These are phyloP conservation scores for Sequoia sempervirens DNA, from an alignment of 75 land plant genomes.

Conservation along the genomic window DNA sequence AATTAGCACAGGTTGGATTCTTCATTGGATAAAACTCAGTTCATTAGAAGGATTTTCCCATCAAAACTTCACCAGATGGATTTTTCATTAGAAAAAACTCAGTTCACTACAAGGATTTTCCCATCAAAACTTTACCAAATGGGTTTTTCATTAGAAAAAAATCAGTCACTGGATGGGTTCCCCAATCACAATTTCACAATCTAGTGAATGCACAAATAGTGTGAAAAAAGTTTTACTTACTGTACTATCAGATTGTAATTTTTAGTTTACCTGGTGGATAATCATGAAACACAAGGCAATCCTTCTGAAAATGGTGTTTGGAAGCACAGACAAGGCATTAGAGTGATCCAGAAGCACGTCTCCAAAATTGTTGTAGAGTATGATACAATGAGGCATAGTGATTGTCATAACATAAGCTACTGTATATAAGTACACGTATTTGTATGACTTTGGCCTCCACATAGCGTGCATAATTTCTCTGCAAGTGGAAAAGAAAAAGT, in stretches of 20 bases:
- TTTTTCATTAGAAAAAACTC: too few relatives aligned
- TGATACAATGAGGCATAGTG: conserved; percentile 25
- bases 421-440: conserved; percentile 23
- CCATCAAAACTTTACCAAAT: too few relatives aligned
- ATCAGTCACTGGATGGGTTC: too few relatives aligned
- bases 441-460: conserved; percentile 30
- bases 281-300: conserved; percentile 25
- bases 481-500: neutral
- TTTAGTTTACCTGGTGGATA: conserved; percentile 22
- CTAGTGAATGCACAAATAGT: neutral
- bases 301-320: conserved; percentile 12
- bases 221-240: too few relatives aligned
- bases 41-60: neutral
- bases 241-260: neutral
- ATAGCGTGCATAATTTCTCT: conserved; percentile 44
- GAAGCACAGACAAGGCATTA: conserved; percentile 30
- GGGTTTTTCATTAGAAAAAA: too few relatives aligned
- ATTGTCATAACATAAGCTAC: conserved; percentile 18
- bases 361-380: conserved; percentile 26
- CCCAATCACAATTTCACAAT: neutral
- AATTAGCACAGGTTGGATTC: too few relatives aligned
- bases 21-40: too few relatives aligned
- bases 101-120: too few relatives aligned
- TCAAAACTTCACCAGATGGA: neutral
- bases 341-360: conserved; percentile 21